phyloP scores from a whole-genome alignment of 129 eudicot genomes.

The Saposhnikovia divaricata region DNA sequence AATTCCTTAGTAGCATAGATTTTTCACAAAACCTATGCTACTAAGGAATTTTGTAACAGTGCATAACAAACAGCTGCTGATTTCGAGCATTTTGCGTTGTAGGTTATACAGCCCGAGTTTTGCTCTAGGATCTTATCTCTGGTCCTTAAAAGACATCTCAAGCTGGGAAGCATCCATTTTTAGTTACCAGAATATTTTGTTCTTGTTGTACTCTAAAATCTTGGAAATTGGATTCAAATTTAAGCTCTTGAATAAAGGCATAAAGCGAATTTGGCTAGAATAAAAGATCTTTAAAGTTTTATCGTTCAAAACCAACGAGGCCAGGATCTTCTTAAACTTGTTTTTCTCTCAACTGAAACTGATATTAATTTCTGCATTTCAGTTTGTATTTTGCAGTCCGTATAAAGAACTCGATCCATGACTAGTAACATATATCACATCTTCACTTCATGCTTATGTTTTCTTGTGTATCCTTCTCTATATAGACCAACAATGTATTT shows the following conservation, averaged over 20 bases:
- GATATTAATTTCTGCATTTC: too few relatives aligned
- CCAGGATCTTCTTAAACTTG: neutral
- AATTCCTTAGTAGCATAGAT: too few relatives aligned
- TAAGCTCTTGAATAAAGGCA: neutral
- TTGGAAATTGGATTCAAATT: neutral
- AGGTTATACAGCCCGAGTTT: too few relatives aligned
- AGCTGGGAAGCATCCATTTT: too few relatives aligned
- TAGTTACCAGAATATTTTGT: neutral
- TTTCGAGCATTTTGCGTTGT: neutral
- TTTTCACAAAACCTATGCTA: neutral
- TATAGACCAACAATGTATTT: neutral
- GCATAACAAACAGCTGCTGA: neutral
- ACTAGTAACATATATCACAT: too few relatives aligned
- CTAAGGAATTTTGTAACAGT: neutral
- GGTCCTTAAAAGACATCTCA: too few relatives aligned
- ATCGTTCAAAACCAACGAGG: neutral
- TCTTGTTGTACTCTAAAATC: neutral
- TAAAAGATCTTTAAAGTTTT: neutral
- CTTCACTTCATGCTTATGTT: too few relatives aligned
- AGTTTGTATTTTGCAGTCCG: too few relatives aligned
- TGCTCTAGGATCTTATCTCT: too few relatives aligned
- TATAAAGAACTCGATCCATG: too few relatives aligned
- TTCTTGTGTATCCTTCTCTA: too few relatives aligned
- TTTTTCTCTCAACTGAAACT: neutral
- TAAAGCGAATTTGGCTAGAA: neutral